These are phyloP conservation scores for Colletotrichum somersetense DNA, from an alignment of 2,329 filamentous ascomycete genomes.

Conservation along the genomic window DNA sequence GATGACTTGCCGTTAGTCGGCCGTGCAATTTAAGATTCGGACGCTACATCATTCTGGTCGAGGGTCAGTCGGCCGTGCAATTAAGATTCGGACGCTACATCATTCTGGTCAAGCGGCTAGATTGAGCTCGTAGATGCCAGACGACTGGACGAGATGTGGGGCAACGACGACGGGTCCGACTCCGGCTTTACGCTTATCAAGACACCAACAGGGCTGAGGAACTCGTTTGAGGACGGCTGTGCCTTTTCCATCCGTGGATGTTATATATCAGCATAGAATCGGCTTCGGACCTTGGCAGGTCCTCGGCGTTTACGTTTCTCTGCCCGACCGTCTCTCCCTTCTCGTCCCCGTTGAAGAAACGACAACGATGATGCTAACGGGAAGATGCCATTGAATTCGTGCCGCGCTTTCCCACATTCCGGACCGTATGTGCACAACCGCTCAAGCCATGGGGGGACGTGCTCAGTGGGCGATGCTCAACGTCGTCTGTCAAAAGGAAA, in stretches of 20 bases:
- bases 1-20: background rate
- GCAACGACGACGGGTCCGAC: conserved; percentile 3
- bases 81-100: background rate
- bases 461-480: conserved; percentile 2
- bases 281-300: background rate
- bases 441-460: conserved; percentile 3
- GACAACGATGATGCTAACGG: background rate
- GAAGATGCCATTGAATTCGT: background rate
- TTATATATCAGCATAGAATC: background rate
- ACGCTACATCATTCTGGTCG: conserved; percentile 11
- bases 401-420: background rate
- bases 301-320: conserved; percentile 1
- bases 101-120: conserved; percentile 17
- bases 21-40: conserved; percentile 6
- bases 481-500: conserved; percentile 3
- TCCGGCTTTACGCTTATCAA: background rate
- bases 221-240: background rate
- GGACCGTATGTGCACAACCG: conserved; percentile 13
- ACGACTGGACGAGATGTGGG: conserved; percentile 18
- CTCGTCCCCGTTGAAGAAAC: background rate
- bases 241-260: background rate
- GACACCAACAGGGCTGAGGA: background rate
- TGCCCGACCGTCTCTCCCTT: background rate
- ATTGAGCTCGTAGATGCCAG: conserved; percentile 4
- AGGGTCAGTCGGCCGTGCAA: conserved; percentile 25